phyloP scores from a whole-genome alignment of 1,284 basidiomycete genomes.

The Marasmius oreades region DNA sequence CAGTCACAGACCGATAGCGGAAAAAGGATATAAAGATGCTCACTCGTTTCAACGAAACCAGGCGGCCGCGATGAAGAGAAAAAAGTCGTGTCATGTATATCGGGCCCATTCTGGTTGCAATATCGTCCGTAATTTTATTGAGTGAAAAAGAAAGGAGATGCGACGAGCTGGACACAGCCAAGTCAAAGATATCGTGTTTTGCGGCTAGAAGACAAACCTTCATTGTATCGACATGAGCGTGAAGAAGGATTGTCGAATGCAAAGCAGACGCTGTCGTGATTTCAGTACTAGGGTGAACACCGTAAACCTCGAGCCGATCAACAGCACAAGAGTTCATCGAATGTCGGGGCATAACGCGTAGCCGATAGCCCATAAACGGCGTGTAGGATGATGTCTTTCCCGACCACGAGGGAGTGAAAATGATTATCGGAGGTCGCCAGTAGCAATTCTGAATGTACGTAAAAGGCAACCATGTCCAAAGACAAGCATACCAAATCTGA shows the following conservation, averaged over 20 bases:
- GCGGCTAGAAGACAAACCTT: slow-evolving; percentile 10
- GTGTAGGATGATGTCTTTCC: too few species aligned
- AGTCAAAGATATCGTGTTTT: slow-evolving; percentile 3
- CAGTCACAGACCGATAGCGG: background rate
- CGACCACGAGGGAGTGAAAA: background rate
- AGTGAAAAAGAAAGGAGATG: slow-evolving; percentile 11
- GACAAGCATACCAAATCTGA: background rate
- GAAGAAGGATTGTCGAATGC: background rate
- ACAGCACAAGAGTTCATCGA: background rate
- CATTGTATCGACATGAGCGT: slow-evolving; percentile 6
- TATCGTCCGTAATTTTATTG: slow-evolving; percentile 5
- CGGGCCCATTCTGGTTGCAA: slow-evolving; percentile 9
- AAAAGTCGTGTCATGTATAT: slow-evolving; percentile 8
- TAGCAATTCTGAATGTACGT: background rate
- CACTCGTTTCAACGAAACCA: background rate
- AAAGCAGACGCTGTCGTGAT: background rate
- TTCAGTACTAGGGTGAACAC: background rate
- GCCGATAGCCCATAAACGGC: background rate
- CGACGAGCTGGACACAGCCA: slow-evolving; percentile 8
- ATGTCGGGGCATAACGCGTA: background rate
- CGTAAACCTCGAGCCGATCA: background rate
- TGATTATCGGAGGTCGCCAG: background rate
- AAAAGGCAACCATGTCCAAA: background rate
- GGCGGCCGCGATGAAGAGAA: background rate
- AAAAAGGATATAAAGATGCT: background rate